Base-by-base conservation (phyloP, 139 green algal species). In the Volvox reticuliferus region DNA sequence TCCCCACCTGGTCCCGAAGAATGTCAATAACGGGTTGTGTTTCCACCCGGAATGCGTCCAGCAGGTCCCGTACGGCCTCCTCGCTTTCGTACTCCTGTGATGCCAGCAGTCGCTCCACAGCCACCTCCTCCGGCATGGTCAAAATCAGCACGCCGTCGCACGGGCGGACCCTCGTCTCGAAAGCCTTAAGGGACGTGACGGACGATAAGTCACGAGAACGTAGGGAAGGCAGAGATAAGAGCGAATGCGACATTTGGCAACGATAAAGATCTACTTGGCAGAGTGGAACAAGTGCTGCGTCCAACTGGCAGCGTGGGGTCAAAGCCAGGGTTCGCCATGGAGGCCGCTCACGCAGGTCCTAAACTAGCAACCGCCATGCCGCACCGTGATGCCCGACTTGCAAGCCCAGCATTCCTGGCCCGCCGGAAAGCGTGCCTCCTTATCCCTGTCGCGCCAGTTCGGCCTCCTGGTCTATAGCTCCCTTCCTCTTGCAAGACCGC, bases 51-150 rank as follows among this genome's bases (percentile, higher is more conserved):
- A 91, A 94, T 32, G 90, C 93, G 80, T 95, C 86, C 78, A 98
- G 93, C 35, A 95, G 94, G 89, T 94, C 94, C 67, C 91, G 92
- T 73, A 98, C 96, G 82, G 96, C 96, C 71, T 96, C 95, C 24
- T 92, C 91, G 88, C 96, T 98, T 92, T 97, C 96, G 83, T 98
- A 95, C 30, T 86, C 91, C 18, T 95, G 93, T 1, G 94, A 95
- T 55, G 92, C 86, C 35, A 96, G 32, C 90, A 97, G 92, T 12
- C 95, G 89, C 94, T 93, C 63, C 87, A 94, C 68, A 33, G 95
- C 95, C 37, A 88, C 91, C 62, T 96, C 94, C 81, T 96, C 92
- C 9, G 91, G 37, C 14, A 93, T 21, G 12, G 62, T 88, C 44
- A 93, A 55, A 30, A 93, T 88, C 26, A 90, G 79, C 37, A 92